Base-by-base conservation (phyloP, 2,329 filamentous ascomycete species). In the Fusarium globosum region DNA sequence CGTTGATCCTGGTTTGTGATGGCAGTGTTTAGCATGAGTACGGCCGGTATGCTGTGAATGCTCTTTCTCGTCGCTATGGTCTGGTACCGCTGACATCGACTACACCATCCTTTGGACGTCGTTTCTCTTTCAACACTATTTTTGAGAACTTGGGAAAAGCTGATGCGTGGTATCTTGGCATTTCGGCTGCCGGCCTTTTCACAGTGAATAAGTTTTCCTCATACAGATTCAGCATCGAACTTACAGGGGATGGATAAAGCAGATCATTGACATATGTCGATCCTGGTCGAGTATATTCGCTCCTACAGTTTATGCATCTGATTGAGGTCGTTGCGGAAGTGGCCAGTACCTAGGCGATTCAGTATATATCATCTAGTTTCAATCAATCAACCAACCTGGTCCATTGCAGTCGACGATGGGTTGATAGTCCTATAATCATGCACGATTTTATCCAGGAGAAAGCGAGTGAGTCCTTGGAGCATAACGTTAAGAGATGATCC, bases 121-220 rank as follows among this genome's bases (percentile, higher is more conserved):
- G 93, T 93, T 80, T 98, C 94, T 60, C 94, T 88, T 82, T 98
- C 96, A 36, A 99, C 92, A 73, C 95, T 97, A 59, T 91, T 91
- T 81, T 98, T 97, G n/a, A 99, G 85, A 52, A 98, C 91, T 78
- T 96, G 93, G 1, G 95, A 97, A 80, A 99, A 99, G 58, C 88
- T 94, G 76, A 85, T 88, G 80, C 86, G 88, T 59, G 83, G 87
- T 55, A 83, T 82, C 81, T 88, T 88, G 48, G 83, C 80, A 65
- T 86, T 88, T 61, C 89, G 83, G 26, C 80, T 79, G 12, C 84
- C 81, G 9, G 84, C 70, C 80, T 90, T 89, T 83, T 88, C 8
- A 59, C 18, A 33, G 45, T 23, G 21, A 39, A 38, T 76, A 63
- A 75, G 57, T 48, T 35, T 35, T 30, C 42, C 53, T 43, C 23